Evolutionary conservation across 441 rosid genomes (phyloP).

Genomic region (Monsonia emarginata): DNA sequence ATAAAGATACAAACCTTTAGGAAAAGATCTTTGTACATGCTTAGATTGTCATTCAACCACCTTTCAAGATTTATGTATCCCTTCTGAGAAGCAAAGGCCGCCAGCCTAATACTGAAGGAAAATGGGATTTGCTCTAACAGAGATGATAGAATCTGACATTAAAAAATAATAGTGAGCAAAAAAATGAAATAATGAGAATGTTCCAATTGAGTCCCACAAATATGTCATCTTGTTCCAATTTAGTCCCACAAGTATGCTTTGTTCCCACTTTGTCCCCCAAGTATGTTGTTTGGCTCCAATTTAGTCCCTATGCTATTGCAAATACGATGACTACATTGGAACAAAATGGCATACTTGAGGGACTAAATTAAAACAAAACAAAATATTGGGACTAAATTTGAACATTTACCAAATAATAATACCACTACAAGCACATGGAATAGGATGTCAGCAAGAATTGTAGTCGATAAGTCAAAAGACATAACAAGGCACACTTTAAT

Average conservation of each 20-base stretch:
- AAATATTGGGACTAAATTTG: too few species aligned
- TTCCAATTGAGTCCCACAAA: too few species aligned
- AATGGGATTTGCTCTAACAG: slow-evolving; percentile 71
- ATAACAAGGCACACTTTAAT: not conserved
- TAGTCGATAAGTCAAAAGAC: not conserved
- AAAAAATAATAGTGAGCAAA: slow-evolving; percentile 4
- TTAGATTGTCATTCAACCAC: slow-evolving; percentile 61
- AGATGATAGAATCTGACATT: slow-evolving; percentile 48
- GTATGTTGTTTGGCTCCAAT: too few species aligned
- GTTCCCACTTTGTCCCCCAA: too few species aligned
- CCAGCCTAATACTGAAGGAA: slow-evolving; percentile 58
- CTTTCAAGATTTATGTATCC: slow-evolving; percentile 72
- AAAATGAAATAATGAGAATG: too few species aligned
- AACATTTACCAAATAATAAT: too few species aligned
- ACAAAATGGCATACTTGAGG: too few species aligned
- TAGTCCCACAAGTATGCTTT: too few species aligned
- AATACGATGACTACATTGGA: too few species aligned
- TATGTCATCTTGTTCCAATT: too few species aligned
- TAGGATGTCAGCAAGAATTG: not conserved
- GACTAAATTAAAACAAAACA: too few species aligned
- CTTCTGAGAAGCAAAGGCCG: slow-evolving; percentile 72
- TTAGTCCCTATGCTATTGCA: too few species aligned
- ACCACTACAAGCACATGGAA: not conserved
- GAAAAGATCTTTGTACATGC: slow-evolving; percentile 55
- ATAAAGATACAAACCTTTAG: slow-evolving; percentile 50